Conservation (phyloP, 768 basidiomycete species). For the Cyclocybe aegerita region DNA sequence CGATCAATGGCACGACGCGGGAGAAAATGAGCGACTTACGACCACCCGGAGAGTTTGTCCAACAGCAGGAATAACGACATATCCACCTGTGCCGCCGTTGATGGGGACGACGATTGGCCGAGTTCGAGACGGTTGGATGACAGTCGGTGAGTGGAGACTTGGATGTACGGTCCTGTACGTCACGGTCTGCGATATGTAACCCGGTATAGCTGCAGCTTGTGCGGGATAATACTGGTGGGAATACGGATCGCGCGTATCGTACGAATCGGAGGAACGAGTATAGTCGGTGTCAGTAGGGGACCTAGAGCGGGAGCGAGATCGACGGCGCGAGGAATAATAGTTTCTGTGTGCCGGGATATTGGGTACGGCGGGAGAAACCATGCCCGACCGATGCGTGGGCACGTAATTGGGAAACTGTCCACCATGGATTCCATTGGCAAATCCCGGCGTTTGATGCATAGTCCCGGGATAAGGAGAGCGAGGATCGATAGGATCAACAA, state of each 20-base stretch:
- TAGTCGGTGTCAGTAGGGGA: conserved; percentile 1
- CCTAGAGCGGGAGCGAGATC: conserved; percentile 1
- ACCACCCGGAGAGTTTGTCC: conserved; percentile 19
- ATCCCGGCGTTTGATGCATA: too few relatives aligned
- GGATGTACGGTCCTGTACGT: conserved; percentile 5
- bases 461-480: too few relatives aligned
- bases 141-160: conserved; percentile 1
- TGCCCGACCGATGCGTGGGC: too few relatives aligned
- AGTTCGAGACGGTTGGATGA: conserved; percentile 9
- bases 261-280: conserved; percentile 7
- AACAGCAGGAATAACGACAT: conserved; percentile 15
- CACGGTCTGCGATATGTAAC: too few relatives aligned
- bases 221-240: background rate
- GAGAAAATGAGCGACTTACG: conserved; percentile 2
- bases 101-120: conserved; percentile 16
- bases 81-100: conserved; percentile 15
- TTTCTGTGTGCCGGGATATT: too few relatives aligned
- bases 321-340: background rate
- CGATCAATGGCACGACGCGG: background rate
- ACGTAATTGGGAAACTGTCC: too few relatives aligned
- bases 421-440: too few relatives aligned
- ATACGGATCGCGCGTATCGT: background rate
- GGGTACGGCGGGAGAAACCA: too few relatives aligned
- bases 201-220: too few relatives aligned
- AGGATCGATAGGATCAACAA: too few relatives aligned